These are phyloP conservation scores for Dorcoceras hygrometricum DNA, from an alignment of 257 asterid species.

Conservation along the genomic window DNA sequence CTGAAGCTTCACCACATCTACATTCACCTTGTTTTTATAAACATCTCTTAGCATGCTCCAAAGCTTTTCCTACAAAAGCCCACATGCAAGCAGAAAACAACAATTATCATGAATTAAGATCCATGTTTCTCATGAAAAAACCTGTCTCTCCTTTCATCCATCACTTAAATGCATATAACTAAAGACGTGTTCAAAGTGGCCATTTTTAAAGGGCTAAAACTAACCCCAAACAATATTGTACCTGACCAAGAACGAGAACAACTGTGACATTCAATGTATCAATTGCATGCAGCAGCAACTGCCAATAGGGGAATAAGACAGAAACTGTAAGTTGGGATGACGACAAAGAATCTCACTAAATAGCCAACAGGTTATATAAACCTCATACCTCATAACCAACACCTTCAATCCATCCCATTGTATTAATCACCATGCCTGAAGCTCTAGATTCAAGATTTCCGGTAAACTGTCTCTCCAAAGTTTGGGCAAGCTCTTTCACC, in stretches of 20 bases:
- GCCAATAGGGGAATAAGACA: conserved; percentile 27
- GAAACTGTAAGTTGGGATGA: conserved; percentile 10
- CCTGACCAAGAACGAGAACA: conserved; percentile 97
- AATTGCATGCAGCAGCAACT: conserved; percentile 94
- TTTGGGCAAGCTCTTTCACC: conserved; percentile 88
- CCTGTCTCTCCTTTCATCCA: neutral
- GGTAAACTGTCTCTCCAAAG: conserved; percentile 75
- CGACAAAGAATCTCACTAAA: neutral
- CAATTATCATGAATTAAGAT: neutral
- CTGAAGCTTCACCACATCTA: conserved; percentile 98
- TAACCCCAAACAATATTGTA: conserved; percentile 31
- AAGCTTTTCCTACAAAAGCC: conserved; percentile 73
- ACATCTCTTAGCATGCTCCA: conserved; percentile 98
- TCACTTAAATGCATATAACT: neutral
- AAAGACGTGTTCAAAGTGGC: neutral
- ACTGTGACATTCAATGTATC: conserved; percentile 77
- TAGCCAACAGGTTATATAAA: neutral
- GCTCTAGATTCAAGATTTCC: conserved; percentile 93
- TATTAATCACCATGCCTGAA: conserved; percentile 91
- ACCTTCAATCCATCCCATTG: conserved; percentile 99
- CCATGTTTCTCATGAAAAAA: neutral
- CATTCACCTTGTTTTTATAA: conserved; percentile 62
- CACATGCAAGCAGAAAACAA: conserved; percentile 21
- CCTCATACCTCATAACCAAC: conserved; percentile 85
- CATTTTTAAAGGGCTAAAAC: conserved; percentile 13